These are phyloP conservation scores for Casuarina equisetifolia DNA, from an alignment of 306 rosid species.

Conservation along the genomic window DNA sequence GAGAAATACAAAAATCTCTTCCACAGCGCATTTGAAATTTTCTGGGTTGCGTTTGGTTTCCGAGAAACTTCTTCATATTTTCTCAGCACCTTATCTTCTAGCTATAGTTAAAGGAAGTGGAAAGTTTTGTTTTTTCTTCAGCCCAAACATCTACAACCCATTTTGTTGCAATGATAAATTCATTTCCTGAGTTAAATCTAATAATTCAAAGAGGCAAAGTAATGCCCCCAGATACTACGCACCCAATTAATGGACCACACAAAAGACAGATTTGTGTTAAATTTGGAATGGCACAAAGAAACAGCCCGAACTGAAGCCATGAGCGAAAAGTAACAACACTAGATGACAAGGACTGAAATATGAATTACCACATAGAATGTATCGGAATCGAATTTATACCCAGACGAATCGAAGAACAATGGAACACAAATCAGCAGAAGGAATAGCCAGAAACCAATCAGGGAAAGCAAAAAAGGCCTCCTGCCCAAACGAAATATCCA, in stretches of 20 bases:
- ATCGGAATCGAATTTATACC: neutral
- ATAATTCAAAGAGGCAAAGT: neutral
- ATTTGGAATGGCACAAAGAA: neutral
- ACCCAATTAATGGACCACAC: neutral
- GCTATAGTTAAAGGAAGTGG: neutral
- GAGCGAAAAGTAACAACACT: neutral
- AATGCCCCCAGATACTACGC: neutral
- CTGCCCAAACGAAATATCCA: neutral
- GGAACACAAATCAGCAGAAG: neutral
- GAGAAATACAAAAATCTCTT: too few relatives aligned
- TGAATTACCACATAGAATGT: neutral
- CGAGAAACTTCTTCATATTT: too few relatives aligned
- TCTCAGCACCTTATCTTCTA: too few relatives aligned
- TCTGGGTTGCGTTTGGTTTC: too few relatives aligned
- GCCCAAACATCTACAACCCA: neutral
- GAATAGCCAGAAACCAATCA: neutral
- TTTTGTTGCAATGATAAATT: neutral
- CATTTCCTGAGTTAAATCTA: neutral
- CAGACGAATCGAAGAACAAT: neutral
- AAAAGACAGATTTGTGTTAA: neutral
- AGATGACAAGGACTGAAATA: neutral
- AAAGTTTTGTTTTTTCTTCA: neutral
- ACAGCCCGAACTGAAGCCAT: neutral
- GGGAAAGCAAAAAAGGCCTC: neutral
- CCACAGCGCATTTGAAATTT: too few relatives aligned